phyloP scores from a whole-genome alignment of 139 green algal genomes.

The Axilococcus clingmanii region DNA sequence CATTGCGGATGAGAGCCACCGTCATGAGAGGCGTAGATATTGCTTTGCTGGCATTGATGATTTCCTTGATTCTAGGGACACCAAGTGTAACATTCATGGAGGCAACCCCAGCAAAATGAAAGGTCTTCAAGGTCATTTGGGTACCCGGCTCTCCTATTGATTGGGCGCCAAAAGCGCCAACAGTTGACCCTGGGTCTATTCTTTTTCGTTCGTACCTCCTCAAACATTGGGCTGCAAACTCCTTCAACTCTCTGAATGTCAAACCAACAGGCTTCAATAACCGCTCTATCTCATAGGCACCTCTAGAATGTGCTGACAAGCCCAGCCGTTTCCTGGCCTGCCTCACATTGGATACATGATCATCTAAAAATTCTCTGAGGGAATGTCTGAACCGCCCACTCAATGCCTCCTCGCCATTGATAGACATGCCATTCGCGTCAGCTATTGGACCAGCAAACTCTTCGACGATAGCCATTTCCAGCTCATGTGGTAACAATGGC shows the following conservation, averaged over 20 bases:
- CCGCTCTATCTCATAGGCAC: slow-evolving; percentile 41
- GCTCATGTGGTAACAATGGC: background rate
- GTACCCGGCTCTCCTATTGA: slow-evolving; percentile 93
- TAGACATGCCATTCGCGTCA: background rate
- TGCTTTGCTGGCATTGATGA: slow-evolving; percentile 94
- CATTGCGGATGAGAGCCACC: slow-evolving; percentile 29
- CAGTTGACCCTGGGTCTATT: slow-evolving; percentile 81
- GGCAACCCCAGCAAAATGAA: slow-evolving; percentile 97
- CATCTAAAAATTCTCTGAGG: slow-evolving; percentile 4
- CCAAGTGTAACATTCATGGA: slow-evolving; percentile 96
- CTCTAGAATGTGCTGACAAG: slow-evolving; percentile 29
- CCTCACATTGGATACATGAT: background rate
- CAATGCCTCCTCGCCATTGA: slow-evolving; percentile 3
- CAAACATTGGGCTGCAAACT: slow-evolving; percentile 46
- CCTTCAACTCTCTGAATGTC: slow-evolving; percentile 44
- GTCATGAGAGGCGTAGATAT: slow-evolving; percentile 95
- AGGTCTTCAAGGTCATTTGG: slow-evolving; percentile 99
- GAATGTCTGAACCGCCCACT: slow-evolving; percentile 6
- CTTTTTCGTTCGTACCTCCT: slow-evolving; percentile 7
- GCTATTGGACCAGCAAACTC: background rate
- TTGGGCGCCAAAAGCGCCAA: slow-evolving; percentile 89
- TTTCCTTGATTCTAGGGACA: slow-evolving; percentile 98
- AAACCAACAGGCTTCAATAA: slow-evolving; percentile 42
- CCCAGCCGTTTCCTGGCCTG: slow-evolving; percentile 34
- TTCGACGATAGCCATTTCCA: background rate